Base-by-base conservation (phyloP, 352 stramenopile species). In the Pythium monospermum region DNA sequence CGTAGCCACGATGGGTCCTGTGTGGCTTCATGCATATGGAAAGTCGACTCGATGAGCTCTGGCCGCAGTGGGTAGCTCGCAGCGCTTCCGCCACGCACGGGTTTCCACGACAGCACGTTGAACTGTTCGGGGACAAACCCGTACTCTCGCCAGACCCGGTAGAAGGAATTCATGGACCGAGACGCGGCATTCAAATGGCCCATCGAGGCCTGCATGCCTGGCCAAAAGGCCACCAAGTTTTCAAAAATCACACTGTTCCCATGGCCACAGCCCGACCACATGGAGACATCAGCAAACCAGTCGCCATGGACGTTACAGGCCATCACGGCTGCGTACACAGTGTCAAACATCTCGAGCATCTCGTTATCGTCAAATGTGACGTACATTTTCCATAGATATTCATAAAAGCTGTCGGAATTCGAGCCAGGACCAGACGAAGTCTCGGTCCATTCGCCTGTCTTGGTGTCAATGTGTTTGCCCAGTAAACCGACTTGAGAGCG, bases 351-450 rank as follows among this genome's bases (percentile, higher is more conserved):
- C 21, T 79, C 87, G 68, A 98, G 76, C 67, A 95, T 69, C 68
- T 96, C 77, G 44, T 83, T 72, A 44, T 99, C 94, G 42, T 85
- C 85, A 66, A 98, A 98, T 16, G 97, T 70, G 40, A 95, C 76
- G 63, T 98, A 97, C 67, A 96, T 96, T 67, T 99, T 99, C 40
- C 98, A 62, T 15, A 98, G 66, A 56, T 99, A 98, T 71, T 99
- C 97, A 69, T 98, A 99, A 58, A 99, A 99, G 35, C 85, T 98
- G 69, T 99, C 97, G 5, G 92, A 96, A 63, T 99, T 99, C 8
- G 82, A 87, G 7, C 93, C 94, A 6, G 93, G 71, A 19, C 91
- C 91, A 0, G 83, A 91, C 0, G 74, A 50, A 1, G 68, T 79
- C 59, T 94, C 83, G 25, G 74, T 91, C 83, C 83, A 94, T 2